Evolutionary conservation across 495 filamentous ascomycete genomes (phyloP), one percentile per base, ranked within the genome.

Genomic region (Hyaloscypha hepaticicola): DNA sequence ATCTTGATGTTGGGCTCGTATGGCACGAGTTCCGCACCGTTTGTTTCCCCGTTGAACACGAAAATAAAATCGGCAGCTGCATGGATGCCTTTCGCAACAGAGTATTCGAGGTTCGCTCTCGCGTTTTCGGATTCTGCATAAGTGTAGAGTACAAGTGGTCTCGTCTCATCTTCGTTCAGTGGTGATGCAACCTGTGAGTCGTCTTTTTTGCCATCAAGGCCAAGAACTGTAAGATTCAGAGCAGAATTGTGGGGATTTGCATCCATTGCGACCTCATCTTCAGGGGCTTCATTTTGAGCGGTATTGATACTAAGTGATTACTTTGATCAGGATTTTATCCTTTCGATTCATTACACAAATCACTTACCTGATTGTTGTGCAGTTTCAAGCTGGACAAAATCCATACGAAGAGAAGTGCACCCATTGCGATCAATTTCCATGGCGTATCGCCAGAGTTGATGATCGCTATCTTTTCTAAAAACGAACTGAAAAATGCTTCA

Each of bases 21-120:
- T 3, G 62, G 62, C 1, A 64, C 31, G 5, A 63, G 22, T n/a
- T 63, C 33, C 14, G 27, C 22, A 12, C 14, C 38, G 16, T 63
- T 63, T 26, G 67, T 71, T 12, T 69, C 64, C 9, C 74, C 76
- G 58, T 74, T 73, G 60, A 77, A 62, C 58, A 77, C 68, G 69
- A 77, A 76, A 33, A 77, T 55, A 45, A 75, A 77, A 57, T 77
- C 75, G 29, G 75, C 74, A 19, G 29, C 55, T 28, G 12, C 63
- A 57, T 77, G 74, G n/a, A 77, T 56, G 21, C 63, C 73, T 26
- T 74, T 58, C 21, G 63, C 41, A 4, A 75, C 19, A 62, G 74
- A 75, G 58, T 73, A 77, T 52, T 66, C 12, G 19, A 76, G 34
- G 60, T 74, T 77, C 33, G 64, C 64, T 28, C 67, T 65, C 45